Evolutionary conservation across 1,284 basidiomycete genomes (phyloP), one percentile per base, ranked within the genome.

Genomic region (Thelephora terrestris): DNA sequence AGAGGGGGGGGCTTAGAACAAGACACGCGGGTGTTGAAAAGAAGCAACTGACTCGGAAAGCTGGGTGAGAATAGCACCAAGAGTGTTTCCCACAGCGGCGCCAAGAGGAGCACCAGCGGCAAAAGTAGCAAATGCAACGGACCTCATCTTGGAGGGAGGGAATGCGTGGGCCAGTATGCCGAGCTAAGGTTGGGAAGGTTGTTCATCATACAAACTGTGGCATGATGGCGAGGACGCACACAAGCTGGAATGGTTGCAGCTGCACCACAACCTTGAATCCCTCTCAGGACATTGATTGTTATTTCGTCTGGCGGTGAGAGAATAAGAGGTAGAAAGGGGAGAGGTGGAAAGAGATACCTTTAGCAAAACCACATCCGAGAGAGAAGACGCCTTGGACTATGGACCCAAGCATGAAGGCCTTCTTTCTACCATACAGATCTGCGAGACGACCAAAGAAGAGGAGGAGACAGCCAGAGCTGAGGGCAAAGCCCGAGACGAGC

Each of bases 61-160:
- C 55, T 89, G 74, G 0, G 80, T 84, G 18, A 93, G 66, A 2
- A 85, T 65, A 27, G 86, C 88, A 9, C 88, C 89, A 4, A 85
- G 57, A 0, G 79, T 64, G 6, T 73, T 71, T 1, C 89, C 89
- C 6, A 91, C 64, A 0, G 78, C 81, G 1, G 74, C 81, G 0
- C 89, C 91, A 1, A 92, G 63, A 0, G 91, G 89, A 4, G 86
- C 88, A 16, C 91, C 90, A 0, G 88, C 77, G 4, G 79, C 71
- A 52, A 90, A 91, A 0, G 81, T 80, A 1, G 88, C 78, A 54
- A 91, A 91, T 0, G 87, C 88, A 0, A 78, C 64, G 0, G 83
- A 79, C 5, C 90, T 75, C 1, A 79, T 71, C 7, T 70, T 70
- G 0, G 81, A 78, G 0, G 80, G 78, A 3, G 84, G 82, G 58